Percentiles rank a stretch among this genome's conserved stretches.
These are phyloP conservation scores for Pterocarpus santalinus DNA, from an alignment of 306 rosid species.

Conservation along the genomic window DNA sequence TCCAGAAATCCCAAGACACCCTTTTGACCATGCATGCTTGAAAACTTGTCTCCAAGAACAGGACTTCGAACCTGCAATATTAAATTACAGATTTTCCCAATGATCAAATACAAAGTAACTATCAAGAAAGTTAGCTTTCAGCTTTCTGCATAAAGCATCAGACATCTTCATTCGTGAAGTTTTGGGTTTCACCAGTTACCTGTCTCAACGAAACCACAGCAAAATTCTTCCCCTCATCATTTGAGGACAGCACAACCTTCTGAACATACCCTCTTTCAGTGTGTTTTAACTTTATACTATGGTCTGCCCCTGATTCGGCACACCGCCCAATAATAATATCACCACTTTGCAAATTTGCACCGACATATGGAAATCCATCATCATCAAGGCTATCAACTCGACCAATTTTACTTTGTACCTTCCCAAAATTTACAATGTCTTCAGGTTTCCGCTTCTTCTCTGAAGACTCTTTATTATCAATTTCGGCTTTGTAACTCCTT, in stretches of 20 bases:
- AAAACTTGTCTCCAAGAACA: constrained; percentile 95
- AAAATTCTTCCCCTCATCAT: constrained; percentile 92
- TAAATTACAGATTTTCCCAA: constrained; percentile 32
- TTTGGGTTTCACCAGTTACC: constrained; percentile 55
- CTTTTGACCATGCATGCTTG: constrained; percentile 99
- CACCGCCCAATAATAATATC: constrained; percentile 88
- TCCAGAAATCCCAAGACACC: constrained; percentile 96
- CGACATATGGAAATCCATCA: constrained; percentile 89
- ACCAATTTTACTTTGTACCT: constrained; percentile 85
- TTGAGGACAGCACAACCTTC: constrained; percentile 91
- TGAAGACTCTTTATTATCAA: constrained; percentile 75
- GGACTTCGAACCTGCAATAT: constrained; percentile 85
- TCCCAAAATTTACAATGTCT: constrained; percentile 83
- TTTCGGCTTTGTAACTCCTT: constrained; percentile 91
- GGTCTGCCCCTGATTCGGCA: constrained; percentile 91
- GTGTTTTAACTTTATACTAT: constrained; percentile 89
- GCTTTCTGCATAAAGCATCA: constrained; percentile 36
- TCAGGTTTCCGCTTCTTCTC: constrained; percentile 86
- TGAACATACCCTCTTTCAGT: constrained; percentile 96
- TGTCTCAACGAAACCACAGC: constrained; percentile 94
- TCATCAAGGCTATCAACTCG: constrained; percentile 95
- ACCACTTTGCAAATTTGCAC: constrained; percentile 91
- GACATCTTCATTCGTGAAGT: constrained; percentile 7
- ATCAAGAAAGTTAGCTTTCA: constrained; percentile 20
- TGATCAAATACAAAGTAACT: constrained; percentile 5